phyloP scores from a whole-genome alignment of 148 eudicot genomes.

The Simmondsia chinensis region DNA sequence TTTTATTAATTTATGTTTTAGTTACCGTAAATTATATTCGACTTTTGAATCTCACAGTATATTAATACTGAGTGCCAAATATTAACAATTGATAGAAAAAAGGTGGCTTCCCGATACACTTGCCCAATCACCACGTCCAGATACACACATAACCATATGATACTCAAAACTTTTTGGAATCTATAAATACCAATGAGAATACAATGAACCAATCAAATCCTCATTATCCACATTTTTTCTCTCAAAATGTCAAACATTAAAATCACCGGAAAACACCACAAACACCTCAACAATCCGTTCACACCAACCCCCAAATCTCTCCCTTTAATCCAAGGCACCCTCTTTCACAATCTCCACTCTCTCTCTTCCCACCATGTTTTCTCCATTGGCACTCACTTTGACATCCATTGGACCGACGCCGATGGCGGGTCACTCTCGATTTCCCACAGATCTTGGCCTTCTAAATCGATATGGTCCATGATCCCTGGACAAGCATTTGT shows the following conservation, averaged over 20 bases:
- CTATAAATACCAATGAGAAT: conserved; percentile 15
- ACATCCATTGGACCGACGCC: conserved; percentile 38
- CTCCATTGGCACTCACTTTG: conserved; percentile 62
- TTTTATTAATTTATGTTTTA: too few relatives aligned
- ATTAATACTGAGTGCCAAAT: too few relatives aligned
- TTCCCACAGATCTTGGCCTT: conserved; percentile 45
- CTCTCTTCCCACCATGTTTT: conserved; percentile 38
- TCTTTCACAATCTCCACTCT: conserved; percentile 36
- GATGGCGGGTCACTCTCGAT: conserved; percentile 69
- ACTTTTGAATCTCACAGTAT: too few relatives aligned
- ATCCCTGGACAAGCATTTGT: conserved; percentile 78
- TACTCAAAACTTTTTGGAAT: not conserved
- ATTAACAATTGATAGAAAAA: too few relatives aligned
- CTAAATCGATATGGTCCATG: conserved; percentile 65
- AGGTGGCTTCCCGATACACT: too few relatives aligned
- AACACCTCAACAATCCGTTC: conserved; percentile 85
- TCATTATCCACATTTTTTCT: not conserved
- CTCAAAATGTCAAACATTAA: conserved; percentile 49
- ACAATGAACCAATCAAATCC: not conserved
- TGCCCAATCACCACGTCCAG: too few relatives aligned
- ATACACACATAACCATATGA: conserved; percentile 7
- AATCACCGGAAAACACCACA: conserved; percentile 81
- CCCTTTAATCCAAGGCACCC: conserved; percentile 45
- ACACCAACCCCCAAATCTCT: conserved; percentile 63
- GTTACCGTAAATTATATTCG: too few relatives aligned